A percentile compares a stretch with the other conserved stretches of the same genome.
Evolutionary conservation across 2,329 filamentous ascomycete species (phyloP).

Genomic region (Cladosporium sp.): DNA sequence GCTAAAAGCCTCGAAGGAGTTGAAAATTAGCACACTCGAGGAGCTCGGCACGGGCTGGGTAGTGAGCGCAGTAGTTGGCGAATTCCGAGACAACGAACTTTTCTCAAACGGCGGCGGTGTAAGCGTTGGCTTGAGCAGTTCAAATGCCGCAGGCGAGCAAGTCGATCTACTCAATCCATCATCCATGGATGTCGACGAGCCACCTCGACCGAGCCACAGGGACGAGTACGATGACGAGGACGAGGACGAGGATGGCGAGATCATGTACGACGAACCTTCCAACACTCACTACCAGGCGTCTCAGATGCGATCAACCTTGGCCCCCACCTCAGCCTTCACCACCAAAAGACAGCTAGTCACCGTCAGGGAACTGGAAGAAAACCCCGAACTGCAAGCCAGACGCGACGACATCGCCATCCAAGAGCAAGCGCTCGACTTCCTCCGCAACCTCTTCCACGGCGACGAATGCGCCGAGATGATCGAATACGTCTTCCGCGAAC

Average conservation of each 20-base stretch:
- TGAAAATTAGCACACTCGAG: constrained; percentile 74
- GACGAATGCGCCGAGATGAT: constrained; percentile 65
- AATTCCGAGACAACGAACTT: constrained; percentile 34
- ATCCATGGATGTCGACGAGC: constrained; percentile 32
- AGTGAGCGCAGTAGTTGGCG: constrained; percentile 67
- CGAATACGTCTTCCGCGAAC: constrained; percentile 71
- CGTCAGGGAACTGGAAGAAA: constrained; percentile 51
- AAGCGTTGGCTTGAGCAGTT: constrained; percentile 35
- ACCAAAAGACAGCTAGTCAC: constrained; percentile 26
- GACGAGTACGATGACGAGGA: constrained; percentile 22
- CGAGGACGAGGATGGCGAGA: constrained; percentile 42
- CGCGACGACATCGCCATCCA: constrained; percentile 82
- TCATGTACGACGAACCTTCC: constrained; percentile 39
- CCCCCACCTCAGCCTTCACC: constrained; percentile 24
- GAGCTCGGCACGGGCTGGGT: constrained; percentile 77
- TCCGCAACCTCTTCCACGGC: constrained; percentile 81
- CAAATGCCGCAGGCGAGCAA: constrained; percentile 57
- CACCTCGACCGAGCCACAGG: constrained; percentile 19
- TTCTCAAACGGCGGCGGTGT: constrained; percentile 44
- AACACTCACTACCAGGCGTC: constrained; percentile 35
- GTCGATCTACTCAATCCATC: constrained; percentile 56
- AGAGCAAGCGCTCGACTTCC: constrained; percentile 83
- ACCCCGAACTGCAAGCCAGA: constrained; percentile 62
- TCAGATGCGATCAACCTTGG: constrained; percentile 31
- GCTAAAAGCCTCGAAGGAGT: constrained; percentile 62